Evolutionary conservation across 495 filamentous ascomycete species (phyloP), one percentile per base, ranked within the genome.

Genomic region (Podospora appendiculata): DNA sequence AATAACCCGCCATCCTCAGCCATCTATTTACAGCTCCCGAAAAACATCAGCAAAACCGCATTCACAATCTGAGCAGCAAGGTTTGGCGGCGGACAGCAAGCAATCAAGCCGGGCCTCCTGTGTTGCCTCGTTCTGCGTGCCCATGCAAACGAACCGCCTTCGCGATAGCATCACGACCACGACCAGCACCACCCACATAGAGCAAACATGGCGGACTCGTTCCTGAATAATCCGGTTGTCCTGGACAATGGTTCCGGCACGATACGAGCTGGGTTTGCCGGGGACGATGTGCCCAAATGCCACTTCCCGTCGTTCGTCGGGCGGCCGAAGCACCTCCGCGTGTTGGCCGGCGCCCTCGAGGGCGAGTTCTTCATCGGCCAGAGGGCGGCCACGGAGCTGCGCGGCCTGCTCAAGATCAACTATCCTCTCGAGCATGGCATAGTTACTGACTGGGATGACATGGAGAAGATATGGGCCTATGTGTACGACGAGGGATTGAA

Each of bases 361-460:
- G 93, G 93, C 17, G 94, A 97, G 66, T 86, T 94, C 41, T 99
- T 99, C 71, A 96, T 99, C 67, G 93, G 93, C 38, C 84, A 89
- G 57, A 84, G 88, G 63, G 91, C 91, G 48, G 81, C 81, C 35
- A 89, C 95, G 62, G 91, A 96, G 59, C 79, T 95, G 61, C 83
- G 93, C 65, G 93, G 93, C 13, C 76, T 99, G 54, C 75, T 99
- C 58, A 97, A 96, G 75, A 90, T 99, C 61, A 80, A 83, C 47
- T 97, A 97, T 63, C 93, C 93, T 41, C 77, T 99, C 51, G 94
- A 96, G 68, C 93, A 99, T 68, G 93, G 93, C 62, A 93, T 97
- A 57, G 93, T 99, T 44, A 99, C 93, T 54, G 91, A 99, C 70
- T 99, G 93, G 93, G 93, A 97, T 61, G 93, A 99, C 64, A 99